A percentile compares a stretch with the other conserved stretches of the same genome.
Evolutionary conservation across 768 basidiomycete genomes (phyloP).

Genomic region (Phaeotremella skinneri): DNA sequence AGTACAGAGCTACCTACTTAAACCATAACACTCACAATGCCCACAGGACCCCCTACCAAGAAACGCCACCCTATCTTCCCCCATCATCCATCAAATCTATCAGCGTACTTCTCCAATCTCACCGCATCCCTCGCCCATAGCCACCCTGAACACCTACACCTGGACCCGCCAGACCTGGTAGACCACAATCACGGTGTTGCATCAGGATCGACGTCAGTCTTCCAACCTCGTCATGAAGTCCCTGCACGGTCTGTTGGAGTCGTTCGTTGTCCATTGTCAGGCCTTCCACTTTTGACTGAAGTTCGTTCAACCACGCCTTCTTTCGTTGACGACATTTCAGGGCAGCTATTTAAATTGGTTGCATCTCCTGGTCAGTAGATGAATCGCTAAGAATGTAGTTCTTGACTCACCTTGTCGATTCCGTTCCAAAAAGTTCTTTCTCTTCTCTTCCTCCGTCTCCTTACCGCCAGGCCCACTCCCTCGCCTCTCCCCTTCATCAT

Average conservation of each 20-base stretch:
- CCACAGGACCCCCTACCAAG: too few species aligned
- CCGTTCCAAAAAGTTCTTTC: conserved; percentile 91
- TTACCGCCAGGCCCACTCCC: conserved; percentile 57
- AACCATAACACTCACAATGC: too few species aligned
- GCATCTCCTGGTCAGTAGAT: not conserved
- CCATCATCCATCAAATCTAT: too few species aligned
- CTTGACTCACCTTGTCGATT: conserved; percentile 82
- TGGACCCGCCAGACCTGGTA: conserved; percentile 22
- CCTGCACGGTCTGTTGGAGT: conserved; percentile 77
- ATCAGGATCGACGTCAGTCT: conserved; percentile 59
- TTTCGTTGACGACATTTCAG: conserved; percentile 99
- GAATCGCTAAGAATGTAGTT: conserved; percentile 1
- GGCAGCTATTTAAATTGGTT: conserved; percentile 62
- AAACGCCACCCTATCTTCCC: too few species aligned
- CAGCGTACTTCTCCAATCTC: too few species aligned
- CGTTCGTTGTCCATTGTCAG: conserved; percentile 93
- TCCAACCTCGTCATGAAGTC: conserved; percentile 86
- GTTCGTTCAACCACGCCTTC: conserved; percentile 90
- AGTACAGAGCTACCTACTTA: too few species aligned
- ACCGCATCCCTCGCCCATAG: conserved; percentile 5
- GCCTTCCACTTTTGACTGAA: conserved; percentile 91
- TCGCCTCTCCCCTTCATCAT: conserved; percentile 34
- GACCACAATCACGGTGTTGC: conserved; percentile 54
- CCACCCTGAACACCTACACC: not conserved
- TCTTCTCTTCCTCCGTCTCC: conserved; percentile 97